Conservation (phyloP, 1,284 basidiomycete genomes). For the Hemileia vastatrix region DNA sequence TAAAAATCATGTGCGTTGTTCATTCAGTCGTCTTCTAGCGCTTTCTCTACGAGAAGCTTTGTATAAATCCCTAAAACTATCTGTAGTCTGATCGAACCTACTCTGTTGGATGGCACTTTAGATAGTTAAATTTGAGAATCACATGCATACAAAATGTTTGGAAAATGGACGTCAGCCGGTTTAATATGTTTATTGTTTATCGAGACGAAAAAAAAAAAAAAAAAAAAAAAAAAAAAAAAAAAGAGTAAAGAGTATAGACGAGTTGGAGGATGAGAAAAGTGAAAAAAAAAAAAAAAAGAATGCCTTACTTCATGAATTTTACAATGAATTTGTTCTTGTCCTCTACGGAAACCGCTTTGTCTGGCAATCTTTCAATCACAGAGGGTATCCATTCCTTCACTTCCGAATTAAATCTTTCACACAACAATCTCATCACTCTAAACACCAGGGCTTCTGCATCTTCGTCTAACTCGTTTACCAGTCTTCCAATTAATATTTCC, state of each 20-base stretch:
- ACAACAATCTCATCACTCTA: conserved; percentile 64
- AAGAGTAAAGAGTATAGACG: background rate
- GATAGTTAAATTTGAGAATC: background rate
- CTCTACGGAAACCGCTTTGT: conserved; percentile 54
- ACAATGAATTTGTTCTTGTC: conserved; percentile 66
- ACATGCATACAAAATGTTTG: background rate
- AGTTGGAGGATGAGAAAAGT: background rate
- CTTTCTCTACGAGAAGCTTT: conserved; percentile 12
- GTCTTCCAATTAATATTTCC: conserved; percentile 62
- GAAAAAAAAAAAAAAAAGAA: background rate
- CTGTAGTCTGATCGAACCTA: conserved; percentile 4
- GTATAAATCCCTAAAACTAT: conserved; percentile 5
- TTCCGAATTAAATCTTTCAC: conserved; percentile 58
- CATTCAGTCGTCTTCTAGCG: conserved; percentile 8
- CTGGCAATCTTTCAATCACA: conserved; percentile 62
- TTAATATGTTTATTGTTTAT: background rate
- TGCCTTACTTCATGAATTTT: conserved; percentile 60
- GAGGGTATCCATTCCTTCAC: conserved; percentile 63
- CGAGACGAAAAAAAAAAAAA: background rate
- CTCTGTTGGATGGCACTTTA: conserved; percentile 9
- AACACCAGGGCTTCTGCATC: conserved; percentile 67
- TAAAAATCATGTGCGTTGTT: too few species aligned
- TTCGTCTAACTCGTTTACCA: conserved; percentile 78
- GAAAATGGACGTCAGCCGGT: background rate
- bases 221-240: conserved; percentile 23